Evolutionary conservation across 495 filamentous ascomycete genomes (phyloP).

Genomic region (Penicillium coffeae): DNA sequence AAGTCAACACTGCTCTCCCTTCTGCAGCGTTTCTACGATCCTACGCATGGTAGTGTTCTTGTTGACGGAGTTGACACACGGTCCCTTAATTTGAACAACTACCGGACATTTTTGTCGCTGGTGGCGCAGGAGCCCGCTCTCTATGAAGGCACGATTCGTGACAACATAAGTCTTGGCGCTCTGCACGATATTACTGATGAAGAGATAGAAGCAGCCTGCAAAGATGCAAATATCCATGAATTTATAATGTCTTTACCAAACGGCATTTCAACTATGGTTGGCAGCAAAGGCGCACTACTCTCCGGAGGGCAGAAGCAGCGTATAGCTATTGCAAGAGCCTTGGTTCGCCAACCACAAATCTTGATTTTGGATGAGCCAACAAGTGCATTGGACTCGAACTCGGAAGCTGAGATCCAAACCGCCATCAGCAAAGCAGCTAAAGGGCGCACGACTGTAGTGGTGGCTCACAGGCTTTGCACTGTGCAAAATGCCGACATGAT

Average conservation of each 20-base stretch:
- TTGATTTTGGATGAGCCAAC: conserved; percentile 58
- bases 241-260: conserved; percentile 49
- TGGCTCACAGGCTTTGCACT: conserved; percentile 25
- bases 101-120: conserved; percentile 44
- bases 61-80: conserved; percentile 39
- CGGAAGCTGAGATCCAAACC: conserved; percentile 34
- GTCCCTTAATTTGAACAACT: conserved; percentile 23
- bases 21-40: conserved; percentile 61
- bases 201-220: conserved; percentile 52
- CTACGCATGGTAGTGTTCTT: conserved; percentile 30
- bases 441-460: not conserved
- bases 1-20: conserved; percentile 69
- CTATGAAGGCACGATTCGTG: conserved; percentile 48
- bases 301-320: conserved; percentile 55
- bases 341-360: conserved; percentile 47
- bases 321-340: conserved; percentile 60
- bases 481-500: conserved; percentile 29
- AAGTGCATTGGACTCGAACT: conserved; percentile 51
- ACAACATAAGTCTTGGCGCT: conserved; percentile 47
- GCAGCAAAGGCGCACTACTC: conserved; percentile 33
- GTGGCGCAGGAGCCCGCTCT: conserved; percentile 51
- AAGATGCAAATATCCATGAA: conserved; percentile 54
- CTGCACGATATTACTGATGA: conserved; percentile 29
- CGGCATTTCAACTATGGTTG: conserved; percentile 34
- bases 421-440: not conserved